Conservation (phyloP, 768 basidiomycete species). For the Punctularia strigosozonata region DNA sequence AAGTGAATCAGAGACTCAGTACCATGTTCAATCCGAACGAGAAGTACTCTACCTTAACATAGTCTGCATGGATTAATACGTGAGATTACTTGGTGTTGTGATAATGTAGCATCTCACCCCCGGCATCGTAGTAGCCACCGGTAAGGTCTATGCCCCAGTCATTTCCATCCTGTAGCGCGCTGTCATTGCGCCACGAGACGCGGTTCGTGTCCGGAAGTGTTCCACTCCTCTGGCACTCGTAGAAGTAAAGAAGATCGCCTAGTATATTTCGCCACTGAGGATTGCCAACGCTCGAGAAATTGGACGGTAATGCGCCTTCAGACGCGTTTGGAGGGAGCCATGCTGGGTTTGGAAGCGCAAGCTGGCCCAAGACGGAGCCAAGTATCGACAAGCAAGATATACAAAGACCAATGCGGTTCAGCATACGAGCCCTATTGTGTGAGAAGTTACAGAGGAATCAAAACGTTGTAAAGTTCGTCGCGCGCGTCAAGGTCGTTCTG, state of each 20-base stretch:
- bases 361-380: slow-evolving; percentile 32
- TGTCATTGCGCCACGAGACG: slow-evolving; percentile 82
- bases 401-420: background rate
- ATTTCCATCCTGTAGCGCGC: slow-evolving; percentile 62
- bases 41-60: too few species aligned
- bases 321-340: slow-evolving; percentile 52
- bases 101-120: slow-evolving; percentile 36
- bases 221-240: slow-evolving; percentile 85
- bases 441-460: slow-evolving; percentile 20
- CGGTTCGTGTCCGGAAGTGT: slow-evolving; percentile 55
- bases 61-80: slow-evolving; percentile 35
- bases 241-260: slow-evolving; percentile 78
- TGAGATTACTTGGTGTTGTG: background rate
- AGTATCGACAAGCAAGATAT: slow-evolving; percentile 7
- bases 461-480: too few species aligned
- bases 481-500: too few species aligned
- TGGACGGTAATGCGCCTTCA: slow-evolving; percentile 38
- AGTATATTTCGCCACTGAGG: slow-evolving; percentile 74
- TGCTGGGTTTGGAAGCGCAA: slow-evolving; percentile 52
- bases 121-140: slow-evolving; percentile 91
- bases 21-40: too few species aligned
- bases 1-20: too few species aligned
- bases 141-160: slow-evolving; percentile 65
- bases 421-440: background rate
- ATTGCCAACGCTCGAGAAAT: slow-evolving; percentile 35